These are phyloP conservation scores for Orobanche coerulescens DNA, from an alignment of 257 asterid genomes.

Conservation along the genomic window DNA sequence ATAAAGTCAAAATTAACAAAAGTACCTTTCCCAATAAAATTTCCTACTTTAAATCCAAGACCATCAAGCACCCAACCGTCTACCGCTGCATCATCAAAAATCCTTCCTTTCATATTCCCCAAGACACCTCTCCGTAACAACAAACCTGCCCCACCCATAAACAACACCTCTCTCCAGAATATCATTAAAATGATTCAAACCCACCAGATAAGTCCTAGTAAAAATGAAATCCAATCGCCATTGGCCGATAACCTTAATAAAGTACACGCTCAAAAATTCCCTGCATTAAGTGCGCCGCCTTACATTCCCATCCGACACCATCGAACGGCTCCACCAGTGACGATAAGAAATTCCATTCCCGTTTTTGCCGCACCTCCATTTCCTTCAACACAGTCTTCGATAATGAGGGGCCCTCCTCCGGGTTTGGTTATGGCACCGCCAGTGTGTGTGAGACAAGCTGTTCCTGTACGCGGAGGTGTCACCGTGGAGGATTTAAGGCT, in stretches of 20 bases:
- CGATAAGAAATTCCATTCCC: conserved; percentile 63
- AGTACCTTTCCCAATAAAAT: conserved; percentile 62
- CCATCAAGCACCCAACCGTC: conserved; percentile 47
- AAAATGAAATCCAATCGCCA: conserved; percentile 22
- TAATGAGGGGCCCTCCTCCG: conserved; percentile 41
- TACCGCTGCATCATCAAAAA: conserved; percentile 63
- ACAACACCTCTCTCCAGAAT: conserved; percentile 32
- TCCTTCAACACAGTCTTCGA: conserved; percentile 45
- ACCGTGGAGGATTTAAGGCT: conserved; percentile 36
- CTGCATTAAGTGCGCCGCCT: conserved; percentile 81
- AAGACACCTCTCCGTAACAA: conserved; percentile 45
- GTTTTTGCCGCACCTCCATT: conserved; percentile 85
- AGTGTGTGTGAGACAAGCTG: conserved; percentile 51
- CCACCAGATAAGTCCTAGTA: conserved; percentile 23
- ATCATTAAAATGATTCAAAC: conserved; percentile 32
- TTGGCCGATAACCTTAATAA: conserved; percentile 26
- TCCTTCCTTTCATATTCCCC: conserved; percentile 87
- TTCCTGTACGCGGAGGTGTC: conserved; percentile 44
- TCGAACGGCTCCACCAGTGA: conserved; percentile 79
- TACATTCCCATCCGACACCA: conserved; percentile 74
- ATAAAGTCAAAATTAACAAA: conserved; percentile 52
- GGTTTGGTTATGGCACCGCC: conserved; percentile 51
- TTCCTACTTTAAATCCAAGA: conserved; percentile 53
- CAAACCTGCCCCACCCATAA: conserved; percentile 36
- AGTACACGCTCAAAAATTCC: conserved; percentile 48